Conservation (phyloP, 73 alveolate species). For the Diophrys appendiculata region DNA sequence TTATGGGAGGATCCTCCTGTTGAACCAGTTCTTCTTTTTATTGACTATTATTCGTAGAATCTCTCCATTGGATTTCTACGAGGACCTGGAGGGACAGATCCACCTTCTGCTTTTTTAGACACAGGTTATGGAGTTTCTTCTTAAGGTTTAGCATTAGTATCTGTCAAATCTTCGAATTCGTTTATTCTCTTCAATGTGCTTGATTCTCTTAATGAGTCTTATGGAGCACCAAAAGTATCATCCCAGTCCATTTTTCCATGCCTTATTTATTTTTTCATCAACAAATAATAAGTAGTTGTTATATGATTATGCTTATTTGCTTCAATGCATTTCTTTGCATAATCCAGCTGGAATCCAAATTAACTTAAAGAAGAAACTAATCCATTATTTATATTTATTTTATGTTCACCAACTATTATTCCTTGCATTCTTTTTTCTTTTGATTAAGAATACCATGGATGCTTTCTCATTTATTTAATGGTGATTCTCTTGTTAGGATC, state of each 20-base stretch:
- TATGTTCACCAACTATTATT: neutral
- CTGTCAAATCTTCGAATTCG: neutral
- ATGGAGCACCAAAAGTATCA: neutral
- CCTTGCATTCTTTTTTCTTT: neutral
- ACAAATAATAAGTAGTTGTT: constrained; percentile 90
- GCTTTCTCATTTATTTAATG: constrained; percentile 79
- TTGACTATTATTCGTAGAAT: neutral
- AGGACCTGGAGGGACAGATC: neutral
- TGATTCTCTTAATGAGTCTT: neutral
- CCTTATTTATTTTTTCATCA: constrained; percentile 62
- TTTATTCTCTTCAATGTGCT: neutral
- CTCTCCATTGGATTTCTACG: neutral
- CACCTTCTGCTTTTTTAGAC: neutral
- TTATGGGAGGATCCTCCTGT: constrained; percentile 39
- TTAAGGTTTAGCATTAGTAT: neutral
- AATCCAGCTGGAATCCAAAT: constrained; percentile 1
- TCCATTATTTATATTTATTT: too few species aligned
- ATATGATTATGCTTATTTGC: constrained; percentile 86
- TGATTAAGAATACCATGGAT: constrained; percentile 70
- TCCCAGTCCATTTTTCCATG: neutral
- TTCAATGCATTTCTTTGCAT: neutral
- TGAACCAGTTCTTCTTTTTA: constrained; percentile 19
- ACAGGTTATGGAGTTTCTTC: neutral
- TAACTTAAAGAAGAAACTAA: neutral
- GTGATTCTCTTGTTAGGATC: constrained; percentile 90